phyloP scores from a whole-genome alignment of 2,329 filamentous ascomycete species.

The Bipolaris zeicola region DNA sequence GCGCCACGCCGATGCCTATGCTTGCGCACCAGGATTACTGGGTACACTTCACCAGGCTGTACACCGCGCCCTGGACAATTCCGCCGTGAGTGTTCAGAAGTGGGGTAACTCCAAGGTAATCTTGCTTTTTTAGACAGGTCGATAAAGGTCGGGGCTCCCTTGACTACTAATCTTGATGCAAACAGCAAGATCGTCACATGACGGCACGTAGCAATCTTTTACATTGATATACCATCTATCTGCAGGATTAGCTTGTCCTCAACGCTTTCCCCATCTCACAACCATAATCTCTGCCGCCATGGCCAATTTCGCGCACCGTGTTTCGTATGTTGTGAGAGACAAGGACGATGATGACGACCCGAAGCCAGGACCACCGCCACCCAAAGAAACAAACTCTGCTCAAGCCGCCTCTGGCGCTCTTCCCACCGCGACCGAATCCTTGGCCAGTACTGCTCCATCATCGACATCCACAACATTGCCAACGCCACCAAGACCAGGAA shows the following conservation, averaged over 20 bases:
- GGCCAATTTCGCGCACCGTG: neutral
- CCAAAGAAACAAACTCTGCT: neutral
- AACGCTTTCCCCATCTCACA: neutral
- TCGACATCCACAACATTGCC: neutral
- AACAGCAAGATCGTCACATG: neutral
- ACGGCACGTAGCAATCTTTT: neutral
- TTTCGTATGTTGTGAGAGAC: constrained; percentile 3
- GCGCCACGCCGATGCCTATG: constrained; percentile 5
- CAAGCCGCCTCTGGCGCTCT: neutral
- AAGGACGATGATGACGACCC: constrained; percentile 18
- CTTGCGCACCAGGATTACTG: constrained; percentile 2
- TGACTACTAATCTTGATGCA: neutral
- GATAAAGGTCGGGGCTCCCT: neutral
- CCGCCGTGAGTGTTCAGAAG: neutral
- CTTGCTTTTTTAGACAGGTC: neutral
- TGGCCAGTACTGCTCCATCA: no score
- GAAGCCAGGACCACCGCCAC: constrained; percentile 4
- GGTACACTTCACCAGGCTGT: neutral
- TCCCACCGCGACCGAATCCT: neutral
- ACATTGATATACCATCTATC: neutral
- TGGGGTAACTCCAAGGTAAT: neutral
- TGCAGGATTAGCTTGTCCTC: neutral
- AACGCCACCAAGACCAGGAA: neutral
- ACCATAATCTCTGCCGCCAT: neutral
- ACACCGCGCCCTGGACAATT: neutral